Conservation (phyloP, 345 rosid species). For the Adansonia digitata region DNA sequence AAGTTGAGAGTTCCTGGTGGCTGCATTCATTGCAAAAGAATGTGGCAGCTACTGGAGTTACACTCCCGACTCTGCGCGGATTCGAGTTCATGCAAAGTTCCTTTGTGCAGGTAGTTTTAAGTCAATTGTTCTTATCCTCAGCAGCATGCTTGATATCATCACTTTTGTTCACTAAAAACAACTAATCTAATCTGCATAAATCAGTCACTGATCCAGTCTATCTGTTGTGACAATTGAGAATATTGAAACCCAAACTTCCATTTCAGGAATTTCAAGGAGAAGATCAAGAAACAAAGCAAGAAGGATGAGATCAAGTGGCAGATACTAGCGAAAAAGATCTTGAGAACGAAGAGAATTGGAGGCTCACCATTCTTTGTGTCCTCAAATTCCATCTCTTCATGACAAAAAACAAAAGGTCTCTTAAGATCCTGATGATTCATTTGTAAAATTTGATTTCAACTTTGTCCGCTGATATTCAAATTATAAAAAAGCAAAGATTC, state of each 20-base stretch:
- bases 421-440: not conserved
- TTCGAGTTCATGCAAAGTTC: slow-evolving; percentile 64
- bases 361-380: slow-evolving; percentile 47
- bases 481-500: not conserved
- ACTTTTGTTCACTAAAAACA: not conserved
- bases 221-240: not conserved
- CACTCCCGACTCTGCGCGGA: slow-evolving; percentile 78
- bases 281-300: slow-evolving; percentile 57
- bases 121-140: not conserved
- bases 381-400: slow-evolving; percentile 7
- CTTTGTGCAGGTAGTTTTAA: slow-evolving; percentile 60
- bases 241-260: not conserved
- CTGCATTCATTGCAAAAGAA: slow-evolving; percentile 81
- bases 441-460: slow-evolving; percentile 4
- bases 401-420: too few species aligned
- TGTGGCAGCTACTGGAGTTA: slow-evolving; percentile 89
- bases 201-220: not conserved
- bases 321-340: slow-evolving; percentile 59
- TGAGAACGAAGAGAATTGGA: slow-evolving; percentile 49
- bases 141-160: not conserved
- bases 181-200: not conserved
- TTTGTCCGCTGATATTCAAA: not conserved
- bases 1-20: slow-evolving; percentile 68
- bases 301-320: slow-evolving; percentile 71
- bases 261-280: slow-evolving; percentile 66